phyloP scores from a whole-genome alignment of 352 stramenopile genomes.

The Pythium chondricola region DNA sequence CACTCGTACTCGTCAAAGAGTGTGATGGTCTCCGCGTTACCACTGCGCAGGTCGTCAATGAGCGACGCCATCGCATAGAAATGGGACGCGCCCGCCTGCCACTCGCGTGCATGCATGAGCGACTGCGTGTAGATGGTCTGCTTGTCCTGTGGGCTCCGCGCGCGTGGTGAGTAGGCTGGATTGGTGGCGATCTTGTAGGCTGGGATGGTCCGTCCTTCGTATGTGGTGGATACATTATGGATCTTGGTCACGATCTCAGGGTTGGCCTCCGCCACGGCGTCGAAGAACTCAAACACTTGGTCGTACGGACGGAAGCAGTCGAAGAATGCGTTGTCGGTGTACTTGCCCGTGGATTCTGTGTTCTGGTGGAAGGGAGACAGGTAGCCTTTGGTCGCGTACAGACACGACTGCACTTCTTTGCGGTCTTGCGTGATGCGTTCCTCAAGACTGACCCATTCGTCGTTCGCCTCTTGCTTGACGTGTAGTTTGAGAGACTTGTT shows the following conservation, averaged over 20 bases:
- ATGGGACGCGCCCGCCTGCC: constrained; percentile 17
- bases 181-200: constrained; percentile 57
- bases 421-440: constrained; percentile 32
- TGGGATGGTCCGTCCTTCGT: constrained; percentile 43
- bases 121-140: constrained; percentile 52
- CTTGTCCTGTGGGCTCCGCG: constrained; percentile 16
- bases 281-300: constrained; percentile 58
- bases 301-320: constrained; percentile 63
- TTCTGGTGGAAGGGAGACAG: constrained; percentile 18
- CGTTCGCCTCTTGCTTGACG: constrained; percentile 9
- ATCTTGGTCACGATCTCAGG: constrained; percentile 45
- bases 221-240: constrained; percentile 41
- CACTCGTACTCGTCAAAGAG: constrained; percentile 47
- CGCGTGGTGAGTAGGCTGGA: neutral
- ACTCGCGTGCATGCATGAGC: constrained; percentile 43
- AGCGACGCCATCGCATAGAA: constrained; percentile 20
- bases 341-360: constrained; percentile 9
- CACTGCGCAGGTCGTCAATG: constrained; percentile 12
- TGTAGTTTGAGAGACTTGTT: constrained; percentile 20
- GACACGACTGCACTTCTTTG: constrained; percentile 34
- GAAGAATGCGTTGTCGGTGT: constrained; percentile 55
- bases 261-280: constrained; percentile 37
- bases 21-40: neutral
- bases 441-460: constrained; percentile 19
- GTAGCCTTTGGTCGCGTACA: constrained; percentile 43